Base-by-base conservation (phyloP, 23 red algal species). In the Rhodosorus marinus region DNA sequence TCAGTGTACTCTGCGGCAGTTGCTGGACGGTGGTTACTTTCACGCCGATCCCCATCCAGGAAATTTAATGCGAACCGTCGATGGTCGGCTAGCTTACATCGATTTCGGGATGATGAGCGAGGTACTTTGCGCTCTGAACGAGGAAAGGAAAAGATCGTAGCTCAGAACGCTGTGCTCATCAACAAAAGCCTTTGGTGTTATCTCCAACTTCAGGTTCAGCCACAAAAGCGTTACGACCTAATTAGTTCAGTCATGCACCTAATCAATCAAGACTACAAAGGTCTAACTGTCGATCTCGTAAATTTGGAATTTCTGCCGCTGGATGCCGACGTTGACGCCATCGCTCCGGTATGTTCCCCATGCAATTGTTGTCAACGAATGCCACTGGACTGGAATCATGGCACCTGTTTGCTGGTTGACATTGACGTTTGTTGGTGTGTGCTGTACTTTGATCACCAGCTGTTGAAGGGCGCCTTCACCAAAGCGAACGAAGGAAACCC, bases 1-100 rank as follows among this genome's bases (percentile, higher is more conserved):
- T 8, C 52, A 65, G 35, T 84, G 80, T 64, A 76, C 71, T 11
- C 55, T 98, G 3, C 55, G 63, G 32, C 90, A 98, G 72, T 62
- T 98, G 20, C 56, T 98, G 25, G 80, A 85, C 32, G 81, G 76
- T 21, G 90, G 90, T 0, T 98, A 86, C 45, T 81, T 75, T 52
- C 90, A 98, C 50, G 90, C 72, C 5, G 90, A 98, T 54, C 90
- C 90, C 24, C 90, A 98, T 59, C 55, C 78, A 19, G 90, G 90
- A 6, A 98, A 98, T 47, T 42, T 98, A n/a, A 41, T 98, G 6
- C 74, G 90, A 11, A 68, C 78, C 19, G 57, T 61, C 23, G 49
- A 65, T 6, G 90, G 65, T 3, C 59, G 77, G 33, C 60, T 98
- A 2, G 81, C 72, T 26, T 98, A 98, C 60, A 49, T 98, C 22